phyloP scores from a whole-genome alignment of 768 basidiomycete species.

The Guyanaporus albipodus region DNA sequence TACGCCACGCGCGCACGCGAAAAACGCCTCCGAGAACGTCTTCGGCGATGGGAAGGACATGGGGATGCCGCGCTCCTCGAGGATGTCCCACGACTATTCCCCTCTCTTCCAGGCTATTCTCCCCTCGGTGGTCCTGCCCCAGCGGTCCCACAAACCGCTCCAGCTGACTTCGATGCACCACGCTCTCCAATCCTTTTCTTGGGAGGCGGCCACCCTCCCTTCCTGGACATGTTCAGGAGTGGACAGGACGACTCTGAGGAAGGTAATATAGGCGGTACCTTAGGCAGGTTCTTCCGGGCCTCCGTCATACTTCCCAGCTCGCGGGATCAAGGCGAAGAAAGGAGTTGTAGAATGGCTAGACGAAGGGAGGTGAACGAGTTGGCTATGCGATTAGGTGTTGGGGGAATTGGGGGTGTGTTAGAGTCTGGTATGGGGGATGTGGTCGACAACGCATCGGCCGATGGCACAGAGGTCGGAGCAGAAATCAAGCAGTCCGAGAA shows the following conservation, averaged over 20 bases:
- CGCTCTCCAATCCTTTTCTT: constrained; percentile 25
- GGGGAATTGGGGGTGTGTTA: constrained; percentile 65
- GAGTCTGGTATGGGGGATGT: constrained; percentile 27
- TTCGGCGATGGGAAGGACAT: constrained; percentile 71
- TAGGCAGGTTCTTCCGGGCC: constrained; percentile 56
- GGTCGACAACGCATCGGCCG: background rate
- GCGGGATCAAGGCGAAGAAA: constrained; percentile 55
- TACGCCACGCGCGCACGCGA: constrained; percentile 64
- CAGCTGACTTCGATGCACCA: constrained; percentile 22
- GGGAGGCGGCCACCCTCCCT: constrained; percentile 19
- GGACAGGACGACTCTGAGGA: constrained; percentile 19
- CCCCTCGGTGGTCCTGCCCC: constrained; percentile 8
- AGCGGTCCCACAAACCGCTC: constrained; percentile 26
- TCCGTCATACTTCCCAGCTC: constrained; percentile 63
- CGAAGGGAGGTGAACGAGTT: constrained; percentile 77
- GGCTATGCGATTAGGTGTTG: constrained; percentile 79
- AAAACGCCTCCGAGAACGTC: constrained; percentile 63
- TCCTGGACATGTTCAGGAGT: constrained; percentile 24
- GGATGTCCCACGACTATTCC: constrained; percentile 56
- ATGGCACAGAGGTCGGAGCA: constrained; percentile 1
- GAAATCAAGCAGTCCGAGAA: constrained; percentile 6
- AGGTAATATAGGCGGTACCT: constrained; percentile 5
- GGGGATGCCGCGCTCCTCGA: constrained; percentile 51
- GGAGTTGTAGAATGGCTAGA: constrained; percentile 52
- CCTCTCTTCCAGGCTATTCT: constrained; percentile 17